Base-by-base conservation (phyloP, 2,329 filamentous ascomycete genomes). In the Pseudogymnoascus sp. region DNA sequence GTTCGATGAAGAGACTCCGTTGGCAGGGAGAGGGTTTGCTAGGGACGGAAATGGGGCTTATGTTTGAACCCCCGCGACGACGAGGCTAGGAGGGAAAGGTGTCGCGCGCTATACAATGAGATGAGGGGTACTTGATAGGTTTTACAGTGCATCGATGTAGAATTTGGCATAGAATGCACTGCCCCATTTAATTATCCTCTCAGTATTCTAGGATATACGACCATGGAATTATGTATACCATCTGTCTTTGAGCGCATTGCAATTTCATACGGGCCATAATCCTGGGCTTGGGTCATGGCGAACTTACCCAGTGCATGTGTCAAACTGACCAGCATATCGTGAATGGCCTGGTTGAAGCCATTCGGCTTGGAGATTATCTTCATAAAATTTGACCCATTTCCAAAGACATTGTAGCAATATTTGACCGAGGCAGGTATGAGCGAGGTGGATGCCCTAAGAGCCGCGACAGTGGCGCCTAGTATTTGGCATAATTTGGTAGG, bases 221-320 rank as follows among this genome's bases (percentile, higher is more conserved):
- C n/a, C n/a, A n/a, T n/a, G n/a, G n/a, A n/a, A n/a, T n/a, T n/a
- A n/a, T 24, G 70, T 16, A 72, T 37, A 10, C 68, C 65, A 37
- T 72, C 65, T 3, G 63, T 64, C 26, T 53, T 26, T 13, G 69
- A 69, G 21, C 37, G 37, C 8, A 71, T 65, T 2, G 69, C 68
- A 26, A 67, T 62, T 4, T 60, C 47, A 29, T 67, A 69, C 3
- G 68, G n/a, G 14, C 14, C 29, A 2, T 67, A 37, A 61, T 64
- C 61, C 0, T 65, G 31, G 4, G 68, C 68, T 40, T 71, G 70
- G 7, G 66, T 66, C 64, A 71, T 70, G 53, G 68, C 61, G 24
- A 65, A 47, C 16, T 59, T 53, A 13, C 61, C 59, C 21, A 67
- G 66, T 6, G 53, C 59, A 64, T 61, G 68, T 21, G 59, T 65